phyloP scores from a whole-genome alignment of 352 stramenopile species.

The Pythium aphanidermatum region DNA sequence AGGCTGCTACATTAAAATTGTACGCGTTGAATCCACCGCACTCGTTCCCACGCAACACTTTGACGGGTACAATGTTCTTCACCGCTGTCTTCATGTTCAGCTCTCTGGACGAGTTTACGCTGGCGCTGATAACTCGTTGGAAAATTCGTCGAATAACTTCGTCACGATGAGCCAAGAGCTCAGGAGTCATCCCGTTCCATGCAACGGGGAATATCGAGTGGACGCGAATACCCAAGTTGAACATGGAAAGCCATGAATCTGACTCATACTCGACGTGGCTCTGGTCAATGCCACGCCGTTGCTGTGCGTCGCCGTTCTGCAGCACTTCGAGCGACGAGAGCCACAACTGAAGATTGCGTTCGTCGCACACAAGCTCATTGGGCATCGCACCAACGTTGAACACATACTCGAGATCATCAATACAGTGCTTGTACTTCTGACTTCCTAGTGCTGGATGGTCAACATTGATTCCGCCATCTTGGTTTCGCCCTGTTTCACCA shows the following conservation, averaged over 20 bases:
- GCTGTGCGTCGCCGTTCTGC: constrained; percentile 73
- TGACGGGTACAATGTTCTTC: constrained; percentile 39
- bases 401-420: constrained; percentile 85
- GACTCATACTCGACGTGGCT: constrained; percentile 87
- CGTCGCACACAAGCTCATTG: constrained; percentile 70
- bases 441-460: constrained; percentile 73
- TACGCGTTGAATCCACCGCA: constrained; percentile 27
- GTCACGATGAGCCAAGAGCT: constrained; percentile 26
- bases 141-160: constrained; percentile 42
- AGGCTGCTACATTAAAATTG: constrained; percentile 53
- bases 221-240: constrained; percentile 83
- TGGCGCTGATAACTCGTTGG: constrained; percentile 30
- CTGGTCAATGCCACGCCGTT: constrained; percentile 57
- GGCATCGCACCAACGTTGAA: constrained; percentile 75
- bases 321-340: constrained; percentile 59
- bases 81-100: constrained; percentile 47
- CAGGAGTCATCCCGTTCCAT: constrained; percentile 59
- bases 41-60: constrained; percentile 17
- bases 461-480: constrained; percentile 42
- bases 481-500: constrained; percentile 16
- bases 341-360: constrained; percentile 65
- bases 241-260: constrained; percentile 85
- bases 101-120: constrained; percentile 34
- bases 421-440: constrained; percentile 88
- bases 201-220: constrained; percentile 79